These are phyloP conservation scores for Ilex aquifolium DNA, from an alignment of 257 asterid genomes.

Conservation along the genomic window DNA sequence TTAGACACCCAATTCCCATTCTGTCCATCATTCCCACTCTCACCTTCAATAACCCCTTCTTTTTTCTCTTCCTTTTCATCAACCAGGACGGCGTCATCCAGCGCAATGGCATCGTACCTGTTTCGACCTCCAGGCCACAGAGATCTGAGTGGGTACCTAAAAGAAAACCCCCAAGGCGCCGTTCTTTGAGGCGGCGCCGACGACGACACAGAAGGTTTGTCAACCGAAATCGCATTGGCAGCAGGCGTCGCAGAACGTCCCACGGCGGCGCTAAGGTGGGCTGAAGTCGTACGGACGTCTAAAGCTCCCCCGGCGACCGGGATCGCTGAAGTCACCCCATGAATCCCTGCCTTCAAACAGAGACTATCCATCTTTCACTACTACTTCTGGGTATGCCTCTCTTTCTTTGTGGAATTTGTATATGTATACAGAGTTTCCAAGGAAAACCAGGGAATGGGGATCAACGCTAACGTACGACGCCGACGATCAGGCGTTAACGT, in stretches of 20 bases:
- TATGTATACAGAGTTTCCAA: too few relatives aligned
- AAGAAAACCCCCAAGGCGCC: slow-evolving; percentile 71
- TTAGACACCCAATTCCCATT: slow-evolving; percentile 62
- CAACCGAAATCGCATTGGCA: slow-evolving; percentile 35
- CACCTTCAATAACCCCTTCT: slow-evolving; percentile 10
- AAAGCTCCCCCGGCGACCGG: slow-evolving; percentile 42
- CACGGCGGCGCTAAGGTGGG: slow-evolving; percentile 20
- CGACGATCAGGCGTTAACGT: not conserved
- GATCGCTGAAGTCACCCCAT: slow-evolving; percentile 48
- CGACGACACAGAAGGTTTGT: slow-evolving; percentile 28
- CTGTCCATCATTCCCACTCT: slow-evolving; percentile 23
- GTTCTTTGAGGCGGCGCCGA: slow-evolving; percentile 21
- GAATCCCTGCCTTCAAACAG: slow-evolving; percentile 71
- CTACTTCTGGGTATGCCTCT: not conserved
- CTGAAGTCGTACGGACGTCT: slow-evolving; percentile 35
- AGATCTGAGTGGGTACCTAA: slow-evolving; percentile 67
- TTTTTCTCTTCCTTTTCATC: slow-evolving; percentile 40
- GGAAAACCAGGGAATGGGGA: not conserved
- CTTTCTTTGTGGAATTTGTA: too few relatives aligned
- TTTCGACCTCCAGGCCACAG: slow-evolving; percentile 52
- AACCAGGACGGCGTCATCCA: slow-evolving; percentile 54
- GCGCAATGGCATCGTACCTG: slow-evolving; percentile 51
- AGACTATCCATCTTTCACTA: slow-evolving; percentile 51
- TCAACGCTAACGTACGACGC: not conserved
- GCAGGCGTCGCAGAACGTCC: slow-evolving; percentile 20